Base-by-base conservation (phyloP, 2,329 filamentous ascomycete species). In the Talaromyces sp. region DNA sequence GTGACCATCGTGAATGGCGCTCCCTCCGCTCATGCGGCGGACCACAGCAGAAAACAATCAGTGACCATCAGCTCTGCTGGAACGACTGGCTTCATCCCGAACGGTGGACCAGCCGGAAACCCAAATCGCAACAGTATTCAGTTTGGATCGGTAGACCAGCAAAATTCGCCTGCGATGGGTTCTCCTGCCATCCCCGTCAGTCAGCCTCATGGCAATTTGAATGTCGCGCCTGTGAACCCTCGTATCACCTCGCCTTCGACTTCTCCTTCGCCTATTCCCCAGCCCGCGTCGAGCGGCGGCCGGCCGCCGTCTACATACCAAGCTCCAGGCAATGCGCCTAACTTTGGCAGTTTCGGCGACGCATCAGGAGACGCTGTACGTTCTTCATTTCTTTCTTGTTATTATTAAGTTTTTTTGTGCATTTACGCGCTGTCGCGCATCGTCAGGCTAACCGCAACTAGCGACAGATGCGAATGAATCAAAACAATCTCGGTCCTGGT, bases 261-360 rank as follows among this genome's bases (percentile, higher is more conserved):
- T 71, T 97, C 94, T 54, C 95, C 95, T 3, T 94, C 92, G 49
- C 95, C 95, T 4, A 98, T 98, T 72, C 94, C 95, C 36, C 91
- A 94, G 78, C 92, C 93, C 61, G 87, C 90, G 63, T 89, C 89
- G 38, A 95, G 93, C 74, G 92, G 93, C 71, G 92, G 89, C 64
- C 83, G 92, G 73, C 93, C 93, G 71, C 92, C 93, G 53, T 90
- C 92, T 38, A 86, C 86, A 69, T 85, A 92, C 69, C 85, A 89
- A 70, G 88, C 88, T 69, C 88, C 90, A 70, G 86, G 86, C 63
- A 89, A 88, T 73, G 88, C 89, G 77, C 86, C 91, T 61, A 86
- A 83, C 71, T 97, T 97, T 82, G 93, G 93, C 70, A 93, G 91
- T 79, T 89, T 94, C 71, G 88, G 88, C 73, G 91, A 96, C 75